Conservation (phyloP, 2,329 filamentous ascomycete species). For the Exserohilum rostratum region DNA sequence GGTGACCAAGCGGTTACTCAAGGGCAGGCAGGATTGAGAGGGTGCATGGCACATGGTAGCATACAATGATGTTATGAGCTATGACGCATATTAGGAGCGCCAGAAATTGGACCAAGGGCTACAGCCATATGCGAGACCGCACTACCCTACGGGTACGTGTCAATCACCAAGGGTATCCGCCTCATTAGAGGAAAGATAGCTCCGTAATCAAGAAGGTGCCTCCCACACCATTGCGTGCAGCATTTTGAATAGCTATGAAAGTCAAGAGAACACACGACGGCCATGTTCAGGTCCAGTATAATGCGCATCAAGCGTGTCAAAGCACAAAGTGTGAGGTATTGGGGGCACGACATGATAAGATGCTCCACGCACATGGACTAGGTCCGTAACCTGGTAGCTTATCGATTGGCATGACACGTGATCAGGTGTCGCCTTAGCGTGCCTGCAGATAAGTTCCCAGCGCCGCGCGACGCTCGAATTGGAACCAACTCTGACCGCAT, state of each 20-base stretch:
- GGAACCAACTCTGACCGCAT: not conserved
- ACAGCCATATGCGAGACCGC: constrained; percentile 11
- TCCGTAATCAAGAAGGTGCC: constrained; percentile 15
- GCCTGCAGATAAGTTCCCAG: constrained; percentile 4
- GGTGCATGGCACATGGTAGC: constrained; percentile 16
- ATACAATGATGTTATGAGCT: constrained; percentile 19
- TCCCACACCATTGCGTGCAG: constrained; percentile 9
- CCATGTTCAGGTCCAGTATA: no score
- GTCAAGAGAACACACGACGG: no score
- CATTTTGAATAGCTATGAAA: no score
- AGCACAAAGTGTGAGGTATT: no score
- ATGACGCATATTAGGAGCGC: constrained; percentile 13
- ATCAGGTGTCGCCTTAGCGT: constrained; percentile 25
- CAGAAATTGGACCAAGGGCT: constrained; percentile 8
- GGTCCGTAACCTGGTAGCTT: not conserved
- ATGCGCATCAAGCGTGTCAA: not conserved
- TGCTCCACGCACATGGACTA: no score
- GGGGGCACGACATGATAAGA: no score
- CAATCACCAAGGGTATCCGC: not conserved
- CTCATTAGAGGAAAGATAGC: not conserved
- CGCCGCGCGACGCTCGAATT: constrained; percentile 3
- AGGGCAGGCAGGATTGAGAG: constrained; percentile 84
- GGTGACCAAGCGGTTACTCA: constrained; percentile 97
- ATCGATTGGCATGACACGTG: constrained; percentile 18
- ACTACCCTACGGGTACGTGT: not conserved